Evolutionary conservation across 2,329 filamentous ascomycete species (phyloP).

Genomic region (Aciculosporium take): DNA sequence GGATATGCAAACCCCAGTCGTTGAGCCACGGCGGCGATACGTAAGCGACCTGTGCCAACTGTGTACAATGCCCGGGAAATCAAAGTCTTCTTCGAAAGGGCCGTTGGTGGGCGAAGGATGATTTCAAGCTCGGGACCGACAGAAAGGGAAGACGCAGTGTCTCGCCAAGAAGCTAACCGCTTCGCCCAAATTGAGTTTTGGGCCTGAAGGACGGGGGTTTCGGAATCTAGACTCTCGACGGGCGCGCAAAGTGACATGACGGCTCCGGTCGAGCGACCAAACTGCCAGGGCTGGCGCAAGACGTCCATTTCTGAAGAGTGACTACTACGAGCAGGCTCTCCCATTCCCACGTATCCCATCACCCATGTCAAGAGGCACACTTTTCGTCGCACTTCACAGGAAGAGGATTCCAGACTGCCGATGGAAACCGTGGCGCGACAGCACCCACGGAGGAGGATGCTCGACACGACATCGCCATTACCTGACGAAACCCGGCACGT

Average conservation of each 20-base stretch:
- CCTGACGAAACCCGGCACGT: too few species aligned
- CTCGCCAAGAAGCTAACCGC: conserved; percentile 32
- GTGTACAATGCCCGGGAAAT: conserved; percentile 41
- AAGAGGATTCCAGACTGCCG: conserved; percentile 25
- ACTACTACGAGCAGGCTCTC: conserved; percentile 35
- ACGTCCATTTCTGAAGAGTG: conserved; percentile 28
- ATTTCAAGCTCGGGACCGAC: conserved; percentile 40
- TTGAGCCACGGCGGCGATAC: conserved; percentile 23
- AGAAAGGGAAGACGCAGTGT: conserved; percentile 39
- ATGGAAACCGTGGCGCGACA: conserved; percentile 24
- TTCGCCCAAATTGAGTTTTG: conserved; percentile 42
- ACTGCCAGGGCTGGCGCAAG: conserved; percentile 42
- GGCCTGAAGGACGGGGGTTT: conserved; percentile 34
- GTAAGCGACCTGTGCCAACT: not conserved
- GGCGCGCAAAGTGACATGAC: conserved; percentile 33
- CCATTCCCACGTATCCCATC: conserved; percentile 26
- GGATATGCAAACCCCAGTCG: conserved; percentile 39
- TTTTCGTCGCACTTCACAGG: conserved; percentile 26
- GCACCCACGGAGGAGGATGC: not conserved
- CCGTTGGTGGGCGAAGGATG: conserved; percentile 38
- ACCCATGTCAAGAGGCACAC: conserved; percentile 27
- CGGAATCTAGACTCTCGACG: too few species aligned
- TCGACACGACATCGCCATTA: too few species aligned
- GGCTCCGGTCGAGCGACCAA: conserved; percentile 31
- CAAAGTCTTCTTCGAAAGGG: conserved; percentile 29